Conservation (phyloP, 345 rosid species). For the Arabidopsis suecica region DNA sequence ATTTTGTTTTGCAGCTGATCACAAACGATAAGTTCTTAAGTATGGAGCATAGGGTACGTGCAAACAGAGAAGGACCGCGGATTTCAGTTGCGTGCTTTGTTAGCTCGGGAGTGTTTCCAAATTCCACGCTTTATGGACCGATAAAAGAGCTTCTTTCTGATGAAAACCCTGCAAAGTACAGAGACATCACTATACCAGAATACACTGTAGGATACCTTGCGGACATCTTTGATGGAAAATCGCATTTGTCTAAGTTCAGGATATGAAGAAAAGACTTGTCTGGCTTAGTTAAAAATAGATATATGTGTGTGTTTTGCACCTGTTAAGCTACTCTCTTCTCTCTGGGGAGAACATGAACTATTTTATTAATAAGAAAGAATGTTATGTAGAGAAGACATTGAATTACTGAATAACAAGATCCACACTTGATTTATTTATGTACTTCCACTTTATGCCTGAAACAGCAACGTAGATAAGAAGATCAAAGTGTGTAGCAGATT, state of each 20-base stretch:
- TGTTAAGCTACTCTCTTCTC: background rate
- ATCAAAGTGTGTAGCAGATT: background rate
- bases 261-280: background rate
- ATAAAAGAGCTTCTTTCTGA: background rate
- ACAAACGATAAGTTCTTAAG: conserved; percentile 27
- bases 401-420: background rate
- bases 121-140: background rate
- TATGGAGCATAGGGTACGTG: conserved; percentile 20
- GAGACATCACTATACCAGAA: background rate
- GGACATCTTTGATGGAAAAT: background rate
- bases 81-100: conserved; percentile 35
- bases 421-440: conserved; percentile 20
- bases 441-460: conserved; percentile 1
- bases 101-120: conserved; percentile 2
- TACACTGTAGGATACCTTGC: background rate
- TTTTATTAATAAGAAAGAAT: too few species aligned
- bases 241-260: background rate
- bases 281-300: background rate
- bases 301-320: background rate
- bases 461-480: conserved; percentile 5
- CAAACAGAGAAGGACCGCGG: conserved; percentile 21
- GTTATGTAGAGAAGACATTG: too few species aligned
- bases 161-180: conserved; percentile 1
- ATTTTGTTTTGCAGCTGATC: background rate
- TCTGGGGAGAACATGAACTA: too few species aligned